phyloP scores from a whole-genome alignment of 1,284 basidiomycete species.

The Leccinum subspadiceum region DNA sequence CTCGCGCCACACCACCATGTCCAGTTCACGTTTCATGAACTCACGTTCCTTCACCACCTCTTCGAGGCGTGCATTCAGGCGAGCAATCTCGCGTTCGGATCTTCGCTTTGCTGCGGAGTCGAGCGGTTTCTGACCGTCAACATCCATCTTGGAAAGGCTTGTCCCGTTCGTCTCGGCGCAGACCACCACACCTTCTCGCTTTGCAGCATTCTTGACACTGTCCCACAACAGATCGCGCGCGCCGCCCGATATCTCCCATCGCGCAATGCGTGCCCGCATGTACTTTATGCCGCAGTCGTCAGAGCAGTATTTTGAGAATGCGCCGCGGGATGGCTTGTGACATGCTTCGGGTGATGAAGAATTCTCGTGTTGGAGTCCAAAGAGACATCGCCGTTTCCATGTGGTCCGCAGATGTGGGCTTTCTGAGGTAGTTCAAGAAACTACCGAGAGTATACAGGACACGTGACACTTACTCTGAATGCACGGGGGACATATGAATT shows the following conservation, averaged over 20 bases:
- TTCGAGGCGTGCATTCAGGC: slow-evolving; percentile 51
- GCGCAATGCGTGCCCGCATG: slow-evolving; percentile 60
- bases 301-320: slow-evolving; percentile 83
- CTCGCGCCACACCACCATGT: slow-evolving; percentile 65
- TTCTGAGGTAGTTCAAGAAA: slow-evolving; percentile 39
- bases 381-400: slow-evolving; percentile 73
- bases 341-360: slow-evolving; percentile 65
- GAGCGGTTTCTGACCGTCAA: slow-evolving; percentile 13
- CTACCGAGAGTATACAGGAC: slow-evolving; percentile 6
- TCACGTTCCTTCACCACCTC: slow-evolving; percentile 58
- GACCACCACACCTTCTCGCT: slow-evolving; percentile 66
- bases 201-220: slow-evolving; percentile 62
- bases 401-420: slow-evolving; percentile 67
- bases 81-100: slow-evolving; percentile 50
- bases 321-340: slow-evolving; percentile 73
- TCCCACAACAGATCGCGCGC: slow-evolving; percentile 66
- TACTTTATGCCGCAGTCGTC: slow-evolving; percentile 73
- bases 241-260: slow-evolving; percentile 59
- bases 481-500: slow-evolving; percentile 81
- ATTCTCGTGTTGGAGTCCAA: slow-evolving; percentile 58
- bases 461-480: slow-evolving; percentile 55
- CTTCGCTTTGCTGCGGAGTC: slow-evolving; percentile 36
- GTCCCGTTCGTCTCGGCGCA: slow-evolving; percentile 28
- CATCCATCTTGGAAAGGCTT: slow-evolving; percentile 20
- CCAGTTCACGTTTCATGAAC: slow-evolving; percentile 62